Percentiles rank a stretch among this genome's conserved stretches.
Evolutionary conservation across 176 grass and related monocot species (phyloP).

Genomic region (Eleusine indica): DNA sequence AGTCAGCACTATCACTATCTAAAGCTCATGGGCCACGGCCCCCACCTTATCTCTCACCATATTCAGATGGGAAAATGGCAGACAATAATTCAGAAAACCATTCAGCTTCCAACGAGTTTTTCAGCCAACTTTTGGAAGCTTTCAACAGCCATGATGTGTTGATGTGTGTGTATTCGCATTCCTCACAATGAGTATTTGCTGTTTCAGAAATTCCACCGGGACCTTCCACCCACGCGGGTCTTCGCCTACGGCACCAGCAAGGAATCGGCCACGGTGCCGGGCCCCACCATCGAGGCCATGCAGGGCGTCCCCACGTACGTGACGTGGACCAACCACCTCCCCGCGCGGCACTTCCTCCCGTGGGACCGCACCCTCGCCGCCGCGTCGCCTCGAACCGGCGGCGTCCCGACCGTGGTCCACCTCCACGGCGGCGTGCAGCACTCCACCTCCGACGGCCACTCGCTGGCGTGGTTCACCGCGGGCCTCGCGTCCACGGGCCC

Average conservation of each 20-base stretch:
- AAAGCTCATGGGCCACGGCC: not conserved
- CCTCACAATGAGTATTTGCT: not conserved
- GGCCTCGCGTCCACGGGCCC: conserved; percentile 45
- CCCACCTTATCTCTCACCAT: conserved; percentile 24
- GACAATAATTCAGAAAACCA: conserved; percentile 37
- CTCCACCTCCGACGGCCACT: conserved; percentile 69
- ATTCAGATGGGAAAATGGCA: conserved; percentile 8
- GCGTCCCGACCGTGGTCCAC: conserved; percentile 80
- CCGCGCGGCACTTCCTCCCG: conserved; percentile 55
- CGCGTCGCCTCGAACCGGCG: conserved; percentile 24
- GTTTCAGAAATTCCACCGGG: conserved; percentile 80
- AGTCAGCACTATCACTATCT: not conserved
- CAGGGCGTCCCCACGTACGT: conserved; percentile 57
- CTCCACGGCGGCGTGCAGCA: conserved; percentile 89
- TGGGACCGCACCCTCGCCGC: conserved; percentile 57
- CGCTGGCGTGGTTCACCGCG: conserved; percentile 77
- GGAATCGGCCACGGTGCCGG: conserved; percentile 56
- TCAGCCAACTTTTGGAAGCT: not conserved
- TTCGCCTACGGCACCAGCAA: conserved; percentile 61
- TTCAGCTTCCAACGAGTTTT: not conserved
- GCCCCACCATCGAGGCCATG: conserved; percentile 71
- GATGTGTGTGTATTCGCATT: not conserved
- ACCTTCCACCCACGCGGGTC: conserved; percentile 59
- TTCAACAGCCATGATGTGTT: not conserved
- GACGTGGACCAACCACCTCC: conserved; percentile 78